Evolutionary conservation across 192 early-diverging fungal genomes (phyloP), one percentile per base, ranked within the genome.

Genomic region (Pilaira anomala): DNA sequence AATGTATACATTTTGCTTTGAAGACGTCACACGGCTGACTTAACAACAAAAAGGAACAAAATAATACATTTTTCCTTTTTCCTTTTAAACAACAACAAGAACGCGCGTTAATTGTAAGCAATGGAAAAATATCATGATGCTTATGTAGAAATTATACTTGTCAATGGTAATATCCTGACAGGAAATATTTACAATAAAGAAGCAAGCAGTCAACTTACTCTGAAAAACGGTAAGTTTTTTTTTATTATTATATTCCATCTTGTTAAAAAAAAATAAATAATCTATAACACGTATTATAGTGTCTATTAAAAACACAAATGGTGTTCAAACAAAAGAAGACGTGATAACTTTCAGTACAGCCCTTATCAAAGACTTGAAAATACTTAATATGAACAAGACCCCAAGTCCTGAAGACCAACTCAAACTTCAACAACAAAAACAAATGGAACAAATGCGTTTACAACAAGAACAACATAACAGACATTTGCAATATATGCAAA

Each of bases 21-120:
- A 8, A 46, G 16, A 46, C 44, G 44, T 46, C 44, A 46, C 18
- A 46, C n/a, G n/a, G 44, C 44, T 46, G 44, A 46, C 44, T 46
- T 46, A 18, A n/a, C 13, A 46, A 18, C 9, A 18, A 18, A 36
- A 36, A 9, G 33, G 33, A 9, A 36, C 3, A 45, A 16, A 45
- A 16, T 46, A 46, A 46, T 13, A 46, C 3, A 46, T 13, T 46
- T 5, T 19, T 46, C 18, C 16, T 4, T 46, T 46, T 46, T 0
- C 44, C 18, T 5, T 46, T 19, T 46, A 18, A 46, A 16, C 13
- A 46, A 18, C 4, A 18, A 46, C 1, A 16, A 46, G 13, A 46
- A 46, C 44, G 44, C 3, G 44, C n/a, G n/a, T n/a, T n/a, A 2
- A 7, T 46, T 36, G 33, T 36, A 46, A 12, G 18, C 7, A 46